Conservation (phyloP, 75 land plant species). For the Isoetes taiwanensis region DNA sequence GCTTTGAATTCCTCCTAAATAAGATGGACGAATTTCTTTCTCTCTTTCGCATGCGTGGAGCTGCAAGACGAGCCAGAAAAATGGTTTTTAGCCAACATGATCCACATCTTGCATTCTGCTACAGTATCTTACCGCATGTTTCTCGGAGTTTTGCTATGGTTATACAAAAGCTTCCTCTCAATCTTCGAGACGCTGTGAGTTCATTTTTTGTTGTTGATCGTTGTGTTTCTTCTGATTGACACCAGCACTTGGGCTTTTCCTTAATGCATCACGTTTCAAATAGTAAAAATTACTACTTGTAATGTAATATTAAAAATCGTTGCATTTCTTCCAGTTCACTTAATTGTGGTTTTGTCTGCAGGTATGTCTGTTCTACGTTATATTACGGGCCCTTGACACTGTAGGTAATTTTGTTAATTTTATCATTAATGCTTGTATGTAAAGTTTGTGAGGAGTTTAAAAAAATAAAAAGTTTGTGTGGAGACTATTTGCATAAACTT, state of each 20-base stretch:
- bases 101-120: constrained; percentile 70
- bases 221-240: no score
- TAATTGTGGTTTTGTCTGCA: constrained; percentile 24
- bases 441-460: no score
- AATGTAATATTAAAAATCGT: no score
- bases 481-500: background rate
- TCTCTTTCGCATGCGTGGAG: no score
- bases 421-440: background rate
- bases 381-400: constrained; percentile 91
- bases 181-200: constrained; percentile 76
- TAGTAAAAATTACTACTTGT: no score
- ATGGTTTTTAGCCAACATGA: constrained; percentile 62
- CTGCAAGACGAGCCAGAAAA: constrained; percentile 31
- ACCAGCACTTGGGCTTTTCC: no score
- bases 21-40: no score
- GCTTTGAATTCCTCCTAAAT: no score
- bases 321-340: no score
- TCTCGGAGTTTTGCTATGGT: constrained; percentile 88
- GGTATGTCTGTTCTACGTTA: constrained; percentile 89
- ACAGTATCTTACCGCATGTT: constrained; percentile 63
- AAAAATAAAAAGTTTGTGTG: background rate
- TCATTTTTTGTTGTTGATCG: no score
- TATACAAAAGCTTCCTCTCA: constrained; percentile 69
- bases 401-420: constrained; percentile 48
- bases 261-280: no score